Evolutionary conservation across 2,329 filamentous ascomycete species (phyloP), one percentile per base, ranked within the genome.

Genomic region (Epichloe coenophiala): DNA sequence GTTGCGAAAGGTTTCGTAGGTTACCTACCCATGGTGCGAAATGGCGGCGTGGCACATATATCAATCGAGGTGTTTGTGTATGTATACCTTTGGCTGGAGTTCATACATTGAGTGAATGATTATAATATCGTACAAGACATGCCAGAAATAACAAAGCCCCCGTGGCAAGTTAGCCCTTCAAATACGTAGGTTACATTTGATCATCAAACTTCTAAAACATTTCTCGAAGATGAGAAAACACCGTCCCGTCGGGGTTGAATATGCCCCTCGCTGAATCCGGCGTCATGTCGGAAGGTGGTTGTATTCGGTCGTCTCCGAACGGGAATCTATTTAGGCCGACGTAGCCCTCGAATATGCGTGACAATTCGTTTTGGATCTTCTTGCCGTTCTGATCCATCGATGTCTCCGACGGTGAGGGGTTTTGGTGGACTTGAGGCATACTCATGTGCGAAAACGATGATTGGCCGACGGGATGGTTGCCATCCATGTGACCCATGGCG

Each of bases 341-440:
- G 45, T 69, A 70, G 37, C 63, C 63, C 51, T 71, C 66, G 38
- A 68, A 69, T 17, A 72, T 69, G 1, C 71, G 69, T 12, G 70
- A 74, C 71, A 80, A 76, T 57, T 80, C 77, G 21, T 57, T 72
- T 50, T 76, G 74, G 38, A 80, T 70, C 55, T 69, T 69, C 31
- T 68, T 55, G 4, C 76, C 76, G 31, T 78, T 79, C 60, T 66
- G 58, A 8, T 58, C 61, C 37, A 61, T 19, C 12, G 58, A 53
- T 15, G 56, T 36, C 19, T 50, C 42, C 12, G 35, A n/a, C 12
- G 23, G n/a, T 8, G 11, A 15, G 17, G 39, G 41, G 7, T 8
- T 21, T 2, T 44, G 50, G 13, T 40, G 39, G 27, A 40, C 40
- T 11, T 56, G 54, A 3, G 62, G 58, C 36, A 65, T 56, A 7